Evolutionary conservation across 2,329 filamentous ascomycete genomes (phyloP), one percentile per base, ranked within the genome.

Genomic region (Paraphaeosphaeria minitans): DNA sequence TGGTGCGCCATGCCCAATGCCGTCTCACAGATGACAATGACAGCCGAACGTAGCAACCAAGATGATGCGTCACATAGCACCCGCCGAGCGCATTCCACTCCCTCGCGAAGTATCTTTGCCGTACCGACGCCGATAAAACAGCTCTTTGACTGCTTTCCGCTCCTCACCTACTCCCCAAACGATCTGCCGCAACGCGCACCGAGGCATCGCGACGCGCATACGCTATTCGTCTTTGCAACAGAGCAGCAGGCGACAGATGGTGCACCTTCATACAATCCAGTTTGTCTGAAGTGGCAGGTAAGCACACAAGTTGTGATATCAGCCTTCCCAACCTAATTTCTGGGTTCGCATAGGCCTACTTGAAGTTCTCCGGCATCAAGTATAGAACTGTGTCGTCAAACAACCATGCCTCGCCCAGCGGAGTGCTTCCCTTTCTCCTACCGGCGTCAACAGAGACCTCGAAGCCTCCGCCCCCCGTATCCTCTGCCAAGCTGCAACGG

Each of bases 271-370:
- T 96, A 90, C 79, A 98, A 98, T 75, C 95, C 95, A 12, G 87
- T 88, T 58, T 99, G 95, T 81, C 82, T 98, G 71, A 97, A 94
- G 81, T 98, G 93, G 93, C 95, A 98, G 90, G 92, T 94, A 69
- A 66, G 86, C 16, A 35, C 55, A 50, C 9, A 9, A 22, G 14
- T 31, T 14, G 29, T 6, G 8, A 9, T 13, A n/a, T 27, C 12
- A 9, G 6, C 19, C 19, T 22, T 19, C 27, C n/a, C 43, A 16
- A 16, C 19, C 52, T 29, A 24, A 50, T 47, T 46, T 55, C 19
- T 41, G 59, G 21, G n/a, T 14, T 8, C 19, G 37, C 54, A n/a
- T 61, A 96, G 92, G 88, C 93, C 31, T 95, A 92, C 76, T 84
- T 99, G 61, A 91, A 87, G 68, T 91, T 97, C 68, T 84, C 87